Conservation (phyloP, 495 filamentous ascomycete species). For the Aspergillus incahuasiensis region DNA sequence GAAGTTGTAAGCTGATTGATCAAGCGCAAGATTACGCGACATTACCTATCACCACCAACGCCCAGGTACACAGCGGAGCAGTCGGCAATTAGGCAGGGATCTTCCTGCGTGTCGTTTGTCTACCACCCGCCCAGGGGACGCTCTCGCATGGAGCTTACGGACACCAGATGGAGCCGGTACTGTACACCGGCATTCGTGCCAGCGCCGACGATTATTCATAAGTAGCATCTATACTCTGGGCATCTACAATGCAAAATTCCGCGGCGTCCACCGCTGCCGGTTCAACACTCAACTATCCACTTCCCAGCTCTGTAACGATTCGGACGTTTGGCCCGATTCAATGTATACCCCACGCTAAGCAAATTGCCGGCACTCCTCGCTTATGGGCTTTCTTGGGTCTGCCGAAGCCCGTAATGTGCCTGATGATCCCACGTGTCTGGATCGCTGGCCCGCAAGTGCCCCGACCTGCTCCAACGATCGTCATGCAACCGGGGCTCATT, state of each 20-base stretch:
- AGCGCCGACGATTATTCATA: neutral
- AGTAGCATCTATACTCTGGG: neutral
- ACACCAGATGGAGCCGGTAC: neutral
- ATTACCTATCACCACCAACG: neutral
- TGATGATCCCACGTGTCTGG: conserved; percentile 1
- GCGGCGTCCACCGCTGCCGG: neutral
- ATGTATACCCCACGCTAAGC: neutral
- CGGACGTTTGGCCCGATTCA: neutral
- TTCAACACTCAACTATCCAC: neutral
- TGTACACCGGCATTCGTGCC: neutral
- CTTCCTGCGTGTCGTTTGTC: neutral
- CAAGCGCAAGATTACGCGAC: neutral
- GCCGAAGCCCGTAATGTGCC: neutral
- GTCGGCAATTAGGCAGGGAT: neutral
- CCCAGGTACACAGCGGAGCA: neutral
- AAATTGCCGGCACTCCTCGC: neutral
- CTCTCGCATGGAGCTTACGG: neutral
- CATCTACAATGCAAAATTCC: neutral
- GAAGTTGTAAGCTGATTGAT: too few species aligned
- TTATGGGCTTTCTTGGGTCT: neutral
- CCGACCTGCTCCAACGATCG: neutral
- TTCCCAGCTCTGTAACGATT: neutral
- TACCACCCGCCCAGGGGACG: neutral
- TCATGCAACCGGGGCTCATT: neutral
- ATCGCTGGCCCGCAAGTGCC: neutral